Percentiles rank a stretch among this genome's conserved stretches.
These are phyloP conservation scores for Whalleya microplaca DNA, from an alignment of 2,329 filamentous ascomycete genomes.

Conservation along the genomic window DNA sequence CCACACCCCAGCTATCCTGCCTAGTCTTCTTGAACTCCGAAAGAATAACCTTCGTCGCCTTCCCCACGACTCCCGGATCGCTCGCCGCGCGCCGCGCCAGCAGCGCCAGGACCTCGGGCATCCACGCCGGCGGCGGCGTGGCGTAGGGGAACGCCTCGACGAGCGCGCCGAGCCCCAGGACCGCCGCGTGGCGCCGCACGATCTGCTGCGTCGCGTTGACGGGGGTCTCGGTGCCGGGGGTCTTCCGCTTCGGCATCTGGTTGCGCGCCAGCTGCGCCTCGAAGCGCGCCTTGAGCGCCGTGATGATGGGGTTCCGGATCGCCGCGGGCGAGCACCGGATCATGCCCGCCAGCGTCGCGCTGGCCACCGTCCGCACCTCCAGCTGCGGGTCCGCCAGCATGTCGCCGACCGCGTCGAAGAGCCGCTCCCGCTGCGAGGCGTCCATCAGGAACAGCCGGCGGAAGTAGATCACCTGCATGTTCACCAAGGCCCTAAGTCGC, in stretches of 20 bases:
- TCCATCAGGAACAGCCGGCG: conserved; percentile 88
- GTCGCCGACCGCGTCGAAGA: conserved; percentile 91
- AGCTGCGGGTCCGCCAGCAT: conserved; percentile 93
- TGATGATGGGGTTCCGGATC: conserved; percentile 78
- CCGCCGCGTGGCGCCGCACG: conserved; percentile 83
- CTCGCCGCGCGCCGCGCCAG: conserved; percentile 83
- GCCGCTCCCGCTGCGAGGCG: conserved; percentile 71
- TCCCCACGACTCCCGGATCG: conserved; percentile 90
- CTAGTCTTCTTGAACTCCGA: conserved; percentile 99
- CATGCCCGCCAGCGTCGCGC: conserved; percentile 93
- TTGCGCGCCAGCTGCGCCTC: conserved; percentile 77
- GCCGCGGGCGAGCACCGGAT: conserved; percentile 87
- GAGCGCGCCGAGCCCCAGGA: conserved; percentile 86
- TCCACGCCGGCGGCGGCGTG: conserved; percentile 88
- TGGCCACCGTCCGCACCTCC: conserved; percentile 92
- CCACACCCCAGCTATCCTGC: conserved; percentile 97
- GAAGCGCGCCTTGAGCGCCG: conserved; percentile 77
- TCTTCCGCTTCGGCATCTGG: conserved; percentile 78
- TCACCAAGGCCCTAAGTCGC: conserved; percentile 89
- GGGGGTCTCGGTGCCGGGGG: conserved; percentile 68
- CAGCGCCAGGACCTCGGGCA: conserved; percentile 88
- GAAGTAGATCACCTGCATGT: conserved; percentile 99
- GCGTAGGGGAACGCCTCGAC: conserved; percentile 96
- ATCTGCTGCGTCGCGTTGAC: conserved; percentile 76
- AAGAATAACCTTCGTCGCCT: conserved; percentile 90